Conservation (phyloP, 768 basidiomycete genomes). For the Pleurotus tuber-regium region DNA sequence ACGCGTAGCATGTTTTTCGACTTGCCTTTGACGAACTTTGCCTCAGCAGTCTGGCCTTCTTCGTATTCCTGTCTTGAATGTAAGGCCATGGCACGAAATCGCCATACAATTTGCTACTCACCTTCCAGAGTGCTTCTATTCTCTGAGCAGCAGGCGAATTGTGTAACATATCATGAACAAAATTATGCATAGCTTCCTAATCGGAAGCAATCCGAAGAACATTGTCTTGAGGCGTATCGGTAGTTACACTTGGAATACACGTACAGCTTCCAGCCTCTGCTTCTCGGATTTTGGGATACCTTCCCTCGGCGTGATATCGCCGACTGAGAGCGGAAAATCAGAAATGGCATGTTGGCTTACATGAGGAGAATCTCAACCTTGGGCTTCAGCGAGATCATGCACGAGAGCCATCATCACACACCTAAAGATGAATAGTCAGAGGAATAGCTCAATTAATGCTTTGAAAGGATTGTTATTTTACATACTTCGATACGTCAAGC, state of each 20-base stretch:
- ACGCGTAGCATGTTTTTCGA: no score
- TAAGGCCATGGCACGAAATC: no score
- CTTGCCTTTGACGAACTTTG: conserved; percentile 84
- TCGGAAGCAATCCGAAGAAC: background rate
- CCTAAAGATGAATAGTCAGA: conserved; percentile 30
- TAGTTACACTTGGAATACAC: conserved; percentile 14
- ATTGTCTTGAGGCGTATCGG: background rate
- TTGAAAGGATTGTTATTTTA: background rate
- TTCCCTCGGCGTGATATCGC: conserved; percentile 91
- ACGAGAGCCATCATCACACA: conserved; percentile 89
- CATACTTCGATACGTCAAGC: conserved; percentile 73
- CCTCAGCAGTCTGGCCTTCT: conserved; percentile 66
- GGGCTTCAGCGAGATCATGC: conserved; percentile 95
- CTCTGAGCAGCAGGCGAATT: conserved; percentile 62
- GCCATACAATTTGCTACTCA: conserved; percentile 21
- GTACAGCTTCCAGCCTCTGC: conserved; percentile 65
- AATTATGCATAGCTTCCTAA: conserved; percentile 88
- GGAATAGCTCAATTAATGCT: background rate
- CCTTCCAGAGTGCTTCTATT: conserved; percentile 73
- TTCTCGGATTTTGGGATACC: conserved; percentile 84
- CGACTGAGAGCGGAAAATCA: conserved; percentile 47
- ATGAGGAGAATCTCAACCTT: conserved; percentile 46
- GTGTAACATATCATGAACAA: conserved; percentile 88
- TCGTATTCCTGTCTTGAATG: conserved; percentile 94
- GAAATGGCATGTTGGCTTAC: background rate